Conservation (phyloP, 164 flowering plant genomes). For the Tetrastigma voinierianum region DNA sequence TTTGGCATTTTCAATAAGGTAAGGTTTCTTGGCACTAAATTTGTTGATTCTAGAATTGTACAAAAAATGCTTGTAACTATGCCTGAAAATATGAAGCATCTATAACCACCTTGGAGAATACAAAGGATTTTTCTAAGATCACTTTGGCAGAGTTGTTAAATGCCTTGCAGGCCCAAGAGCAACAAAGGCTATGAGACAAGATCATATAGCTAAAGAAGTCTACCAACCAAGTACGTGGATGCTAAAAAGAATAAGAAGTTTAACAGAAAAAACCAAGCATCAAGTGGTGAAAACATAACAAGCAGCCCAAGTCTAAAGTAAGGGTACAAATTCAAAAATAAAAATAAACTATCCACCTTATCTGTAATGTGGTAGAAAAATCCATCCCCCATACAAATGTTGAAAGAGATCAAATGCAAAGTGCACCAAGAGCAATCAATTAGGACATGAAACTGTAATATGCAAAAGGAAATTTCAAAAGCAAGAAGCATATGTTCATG, state of each 20-base stretch:
- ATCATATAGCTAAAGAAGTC: neutral
- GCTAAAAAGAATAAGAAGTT: no score
- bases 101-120: no score
- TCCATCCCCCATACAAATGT: neutral
- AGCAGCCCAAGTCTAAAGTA: no score
- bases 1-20: conserved; percentile 1
- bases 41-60: no score
- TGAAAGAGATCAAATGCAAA: conserved; percentile 3
- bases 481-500: conserved; percentile 3
- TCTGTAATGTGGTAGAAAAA: neutral
- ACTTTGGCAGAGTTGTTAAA: neutral
- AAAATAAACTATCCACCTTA: conserved; percentile 2
- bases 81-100: no score
- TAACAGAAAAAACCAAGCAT: no score
- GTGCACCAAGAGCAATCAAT: neutral
- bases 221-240: neutral
- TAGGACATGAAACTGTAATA: conserved; percentile 3
- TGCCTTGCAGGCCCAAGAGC: conserved; percentile 6
- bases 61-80: no score
- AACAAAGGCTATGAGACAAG: neutral
- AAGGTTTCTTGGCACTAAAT: neutral
- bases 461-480: neutral
- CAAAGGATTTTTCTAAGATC: neutral
- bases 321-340: no score
- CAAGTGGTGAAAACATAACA: no score